Percentiles rank a stretch among this genome's conserved stretches.
Evolutionary conservation across 2,329 filamentous ascomycete species (phyloP).

Genomic region (Penicillium frequentans): DNA sequence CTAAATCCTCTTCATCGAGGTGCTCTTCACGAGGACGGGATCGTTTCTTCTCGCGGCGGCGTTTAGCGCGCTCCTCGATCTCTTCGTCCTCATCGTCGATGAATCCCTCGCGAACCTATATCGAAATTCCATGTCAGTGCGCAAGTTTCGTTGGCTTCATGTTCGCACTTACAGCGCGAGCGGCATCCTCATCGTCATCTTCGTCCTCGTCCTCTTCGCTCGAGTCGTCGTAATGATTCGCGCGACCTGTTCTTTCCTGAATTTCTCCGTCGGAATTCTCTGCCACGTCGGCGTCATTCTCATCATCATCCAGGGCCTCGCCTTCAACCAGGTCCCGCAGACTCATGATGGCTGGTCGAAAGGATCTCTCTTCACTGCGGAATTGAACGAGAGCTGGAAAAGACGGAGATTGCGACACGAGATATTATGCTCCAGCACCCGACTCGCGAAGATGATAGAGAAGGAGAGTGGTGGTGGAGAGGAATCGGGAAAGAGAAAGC

Average conservation of each 20-base stretch:
- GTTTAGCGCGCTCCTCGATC: constrained; percentile 64
- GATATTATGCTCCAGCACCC: neutral
- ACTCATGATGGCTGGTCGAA: constrained; percentile 54
- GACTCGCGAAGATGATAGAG: constrained; percentile 5
- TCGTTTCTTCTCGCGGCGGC: constrained; percentile 70
- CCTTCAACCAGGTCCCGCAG: constrained; percentile 71
- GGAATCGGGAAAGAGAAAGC: constrained; percentile 4
- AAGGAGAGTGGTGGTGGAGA: neutral
- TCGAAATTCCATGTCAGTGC: constrained; percentile 16
- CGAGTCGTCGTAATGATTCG: constrained; percentile 69
- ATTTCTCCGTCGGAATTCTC: constrained; percentile 67
- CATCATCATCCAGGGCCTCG: constrained; percentile 82
- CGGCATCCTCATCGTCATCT: constrained; percentile 86
- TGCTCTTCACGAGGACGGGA: constrained; percentile 74
- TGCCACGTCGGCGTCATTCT: constrained; percentile 78
- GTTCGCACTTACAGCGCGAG: constrained; percentile 61
- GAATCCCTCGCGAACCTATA: constrained; percentile 85
- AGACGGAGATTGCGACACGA: constrained; percentile 1
- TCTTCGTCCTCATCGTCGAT: constrained; percentile 92
- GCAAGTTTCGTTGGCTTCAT: neutral
- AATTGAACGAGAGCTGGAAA: constrained; percentile 6
- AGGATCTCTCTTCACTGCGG: constrained; percentile 16
- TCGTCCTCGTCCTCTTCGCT: constrained; percentile 92
- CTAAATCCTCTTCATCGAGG: constrained; percentile 93
- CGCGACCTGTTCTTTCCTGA: constrained; percentile 39